phyloP scores from a whole-genome alignment of 139 green algal species.

The Haematococcus lacustris region DNA sequence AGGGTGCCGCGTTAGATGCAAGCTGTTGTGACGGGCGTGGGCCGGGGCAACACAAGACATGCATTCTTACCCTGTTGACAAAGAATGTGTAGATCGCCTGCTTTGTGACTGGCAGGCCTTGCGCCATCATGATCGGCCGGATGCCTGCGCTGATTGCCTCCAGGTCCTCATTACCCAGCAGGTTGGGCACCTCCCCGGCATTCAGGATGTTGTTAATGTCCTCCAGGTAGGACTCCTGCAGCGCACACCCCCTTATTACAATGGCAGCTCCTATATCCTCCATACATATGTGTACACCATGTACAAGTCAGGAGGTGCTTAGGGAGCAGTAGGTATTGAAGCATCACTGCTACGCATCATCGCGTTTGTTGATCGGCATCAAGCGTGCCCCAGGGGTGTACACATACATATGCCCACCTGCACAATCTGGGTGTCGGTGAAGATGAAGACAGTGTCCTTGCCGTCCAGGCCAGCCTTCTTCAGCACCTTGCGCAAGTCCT shows the following conservation, averaged over 20 bases:
- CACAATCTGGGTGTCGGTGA: conserved; percentile 81
- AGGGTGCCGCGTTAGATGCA: too few species aligned
- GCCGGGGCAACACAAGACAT: too few species aligned
- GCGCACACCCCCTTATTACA: neutral
- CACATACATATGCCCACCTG: conserved; percentile 63
- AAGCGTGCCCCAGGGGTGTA: too few species aligned
- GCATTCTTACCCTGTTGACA: conserved; percentile 27
- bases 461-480: conserved; percentile 66
- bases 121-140: conserved; percentile 45
- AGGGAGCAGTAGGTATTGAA: too few species aligned
- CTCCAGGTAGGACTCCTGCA: conserved; percentile 66
- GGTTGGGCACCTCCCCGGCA: conserved; percentile 68
- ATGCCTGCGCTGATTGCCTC: conserved; percentile 57
- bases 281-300: too few species aligned
- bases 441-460: conserved; percentile 67
- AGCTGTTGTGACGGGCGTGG: too few species aligned
- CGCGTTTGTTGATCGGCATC: too few species aligned
- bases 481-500: conserved; percentile 64
- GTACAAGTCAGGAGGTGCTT: too few species aligned
- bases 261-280: neutral
- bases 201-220: conserved; percentile 83
- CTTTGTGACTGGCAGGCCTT: conserved; percentile 55
- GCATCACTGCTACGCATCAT: too few species aligned
- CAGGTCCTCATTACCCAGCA: conserved; percentile 58
- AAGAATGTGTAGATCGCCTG: conserved; percentile 52